These are phyloP conservation scores for Alloascoidea hylecoeti DNA, from an alignment of 805 yeast species.

Conservation along the genomic window DNA sequence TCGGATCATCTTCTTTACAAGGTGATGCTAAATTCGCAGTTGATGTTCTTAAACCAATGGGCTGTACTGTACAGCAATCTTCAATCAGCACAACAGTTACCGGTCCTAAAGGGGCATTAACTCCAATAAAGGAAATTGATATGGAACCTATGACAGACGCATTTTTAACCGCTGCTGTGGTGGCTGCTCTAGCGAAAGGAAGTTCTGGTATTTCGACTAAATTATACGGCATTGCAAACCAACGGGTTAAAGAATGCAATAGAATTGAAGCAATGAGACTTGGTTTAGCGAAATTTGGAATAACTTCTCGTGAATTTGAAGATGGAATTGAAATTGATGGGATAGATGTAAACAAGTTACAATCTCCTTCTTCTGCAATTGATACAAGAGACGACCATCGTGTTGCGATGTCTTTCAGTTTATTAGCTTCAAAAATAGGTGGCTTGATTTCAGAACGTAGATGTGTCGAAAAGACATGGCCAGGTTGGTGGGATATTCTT, in stretches of 20 bases:
- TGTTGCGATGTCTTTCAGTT: conserved; percentile 94
- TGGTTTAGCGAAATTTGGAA: conserved; percentile 85
- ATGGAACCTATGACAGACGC: conserved; percentile 99
- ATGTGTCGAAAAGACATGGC: conserved; percentile 98
- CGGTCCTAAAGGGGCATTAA: conserved; percentile 67
- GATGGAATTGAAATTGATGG: conserved; percentile 91
- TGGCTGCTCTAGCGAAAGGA: conserved; percentile 67
- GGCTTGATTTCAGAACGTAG: conserved; percentile 67
- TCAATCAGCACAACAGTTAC: conserved; percentile 80
- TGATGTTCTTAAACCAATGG: conserved; percentile 91
- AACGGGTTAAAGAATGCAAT: conserved; percentile 95
- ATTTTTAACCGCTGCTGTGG: conserved; percentile 89
- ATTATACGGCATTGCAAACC: conserved; percentile 94
- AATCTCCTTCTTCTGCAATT: conserved; percentile 51
- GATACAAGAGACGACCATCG: conserved; percentile 89
- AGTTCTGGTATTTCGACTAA: conserved; percentile 39
- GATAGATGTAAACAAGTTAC: conserved; percentile 29
- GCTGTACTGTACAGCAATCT: conserved; percentile 77
- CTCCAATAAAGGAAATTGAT: conserved; percentile 64
- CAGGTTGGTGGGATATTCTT: conserved; percentile 98
- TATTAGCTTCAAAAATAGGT: conserved; percentile 60
- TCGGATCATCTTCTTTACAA: conserved; percentile 83
- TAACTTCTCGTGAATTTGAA: conserved; percentile 65
- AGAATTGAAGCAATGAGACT: conserved; percentile 90
- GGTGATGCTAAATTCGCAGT: conserved; percentile 96